Evolutionary conservation across 768 basidiomycete genomes (phyloP).

Genomic region (Lanmaoa rubissima): DNA sequence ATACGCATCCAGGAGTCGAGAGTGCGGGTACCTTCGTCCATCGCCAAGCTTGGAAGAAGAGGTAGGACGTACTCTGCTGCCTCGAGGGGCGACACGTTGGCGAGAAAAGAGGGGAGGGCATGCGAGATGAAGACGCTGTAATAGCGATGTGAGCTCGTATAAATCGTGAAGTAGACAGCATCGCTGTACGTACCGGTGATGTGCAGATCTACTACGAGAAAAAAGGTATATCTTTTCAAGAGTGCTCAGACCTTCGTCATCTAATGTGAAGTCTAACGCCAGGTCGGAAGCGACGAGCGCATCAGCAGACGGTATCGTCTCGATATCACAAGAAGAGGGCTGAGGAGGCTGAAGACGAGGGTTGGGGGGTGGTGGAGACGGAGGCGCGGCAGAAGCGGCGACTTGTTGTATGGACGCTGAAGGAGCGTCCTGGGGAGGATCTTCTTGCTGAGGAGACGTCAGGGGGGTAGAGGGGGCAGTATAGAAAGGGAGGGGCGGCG

Average conservation of each 20-base stretch:
- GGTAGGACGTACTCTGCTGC: constrained; percentile 93
- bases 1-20: background rate
- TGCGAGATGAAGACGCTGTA: constrained; percentile 78
- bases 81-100: constrained; percentile 77
- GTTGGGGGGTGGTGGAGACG: constrained; percentile 27
- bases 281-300: constrained; percentile 29
- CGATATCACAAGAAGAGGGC: constrained; percentile 28
- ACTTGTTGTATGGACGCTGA: constrained; percentile 19
- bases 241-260: constrained; percentile 78
- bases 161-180: background rate
- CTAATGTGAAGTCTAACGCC: constrained; percentile 45
- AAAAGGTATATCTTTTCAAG: constrained; percentile 93
- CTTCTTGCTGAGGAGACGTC: constrained; percentile 40
- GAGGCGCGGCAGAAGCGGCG: constrained; percentile 17
- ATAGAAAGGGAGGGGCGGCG: constrained; percentile 42
- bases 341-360: constrained; percentile 19
- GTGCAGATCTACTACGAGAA: constrained; percentile 68
- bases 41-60: constrained; percentile 78
- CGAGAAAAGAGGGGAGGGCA: constrained; percentile 75
- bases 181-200: constrained; percentile 44
- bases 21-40: constrained; percentile 67
- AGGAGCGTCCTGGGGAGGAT: constrained; percentile 25
- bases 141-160: constrained; percentile 30
- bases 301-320: constrained; percentile 28
- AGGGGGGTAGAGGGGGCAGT: constrained; percentile 50